Percentiles rank a stretch among this genome's conserved stretches.
These are phyloP conservation scores for Lachnellula subtilissima DNA, from an alignment of 2,329 filamentous ascomycete species.

Conservation along the genomic window DNA sequence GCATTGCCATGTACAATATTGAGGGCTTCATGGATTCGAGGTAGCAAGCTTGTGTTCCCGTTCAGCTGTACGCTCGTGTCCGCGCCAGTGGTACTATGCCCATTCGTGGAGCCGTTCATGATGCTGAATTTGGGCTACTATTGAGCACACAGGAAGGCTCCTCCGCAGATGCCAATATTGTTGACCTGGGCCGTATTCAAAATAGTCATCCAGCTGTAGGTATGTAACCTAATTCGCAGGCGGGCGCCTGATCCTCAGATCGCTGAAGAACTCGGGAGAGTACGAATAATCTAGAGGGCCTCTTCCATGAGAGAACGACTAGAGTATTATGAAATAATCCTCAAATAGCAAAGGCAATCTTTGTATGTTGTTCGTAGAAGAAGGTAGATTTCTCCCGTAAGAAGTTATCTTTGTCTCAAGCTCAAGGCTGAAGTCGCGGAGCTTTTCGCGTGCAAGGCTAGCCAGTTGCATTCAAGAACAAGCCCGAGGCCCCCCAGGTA, in stretches of 20 bases:
- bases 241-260: slow-evolving; percentile 13
- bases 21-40: slow-evolving; percentile 76
- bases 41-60: slow-evolving; percentile 44
- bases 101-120: slow-evolving; percentile 27
- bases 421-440: slow-evolving; percentile 6
- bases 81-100: slow-evolving; percentile 9
- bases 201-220: slow-evolving; percentile 14
- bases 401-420: neutral
- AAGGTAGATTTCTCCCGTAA: neutral
- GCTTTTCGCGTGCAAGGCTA: slow-evolving; percentile 6
- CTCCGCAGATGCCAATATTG: neutral
- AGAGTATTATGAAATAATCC: neutral
- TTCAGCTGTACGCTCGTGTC: slow-evolving; percentile 13
- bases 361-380: neutral
- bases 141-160: neutral
- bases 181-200: slow-evolving; percentile 1
- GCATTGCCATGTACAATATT: slow-evolving; percentile 82
- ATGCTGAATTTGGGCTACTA: slow-evolving; percentile 7
- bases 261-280: slow-evolving; percentile 7
- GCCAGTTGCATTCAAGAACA: neutral
- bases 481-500: too few relatives aligned
- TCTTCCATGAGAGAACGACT: neutral
- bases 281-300: neutral
- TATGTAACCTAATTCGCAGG: slow-evolving; percentile 13
- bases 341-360: neutral